These are phyloP conservation scores for Wickerhamomyces strasburgensis DNA, from an alignment of 805 yeast genomes.

Conservation along the genomic window DNA sequence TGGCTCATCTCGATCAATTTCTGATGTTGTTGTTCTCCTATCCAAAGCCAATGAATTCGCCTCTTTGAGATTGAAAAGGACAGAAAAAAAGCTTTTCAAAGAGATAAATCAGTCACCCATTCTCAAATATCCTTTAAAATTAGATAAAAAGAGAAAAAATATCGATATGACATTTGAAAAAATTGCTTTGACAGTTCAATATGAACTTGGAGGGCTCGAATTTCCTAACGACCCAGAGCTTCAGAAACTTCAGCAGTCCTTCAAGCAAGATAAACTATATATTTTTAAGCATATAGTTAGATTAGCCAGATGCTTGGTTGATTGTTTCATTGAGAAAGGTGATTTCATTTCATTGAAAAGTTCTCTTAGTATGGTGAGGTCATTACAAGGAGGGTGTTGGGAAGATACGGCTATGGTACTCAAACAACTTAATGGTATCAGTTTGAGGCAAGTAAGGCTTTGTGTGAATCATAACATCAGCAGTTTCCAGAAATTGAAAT, in stretches of 20 bases:
- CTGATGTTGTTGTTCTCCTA: constrained; percentile 26
- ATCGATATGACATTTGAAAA: constrained; percentile 30
- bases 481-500: constrained; percentile 28
- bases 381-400: constrained; percentile 45
- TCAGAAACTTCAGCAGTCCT: constrained; percentile 31
- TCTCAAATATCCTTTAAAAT: constrained; percentile 32
- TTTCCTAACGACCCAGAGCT: constrained; percentile 41
- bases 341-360: constrained; percentile 39
- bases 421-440: constrained; percentile 45
- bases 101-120: constrained; percentile 38
- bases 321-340: constrained; percentile 34
- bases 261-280: constrained; percentile 40
- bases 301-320: constrained; percentile 39
- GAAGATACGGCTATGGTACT: constrained; percentile 40
- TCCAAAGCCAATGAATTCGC: constrained; percentile 37
- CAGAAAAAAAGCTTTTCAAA: constrained; percentile 41
- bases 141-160: constrained; percentile 25
- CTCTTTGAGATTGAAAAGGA: constrained; percentile 35
- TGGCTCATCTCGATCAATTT: constrained; percentile 9
- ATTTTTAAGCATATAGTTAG: constrained; percentile 40
- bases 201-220: constrained; percentile 46
- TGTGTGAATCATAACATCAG: constrained; percentile 33
- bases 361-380: constrained; percentile 34
- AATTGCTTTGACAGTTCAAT: constrained; percentile 39
- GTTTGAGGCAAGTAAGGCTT: constrained; percentile 35